Evolutionary conservation across 345 rosid genomes (phyloP).

Genomic region (Gossypium longicalyx): DNA sequence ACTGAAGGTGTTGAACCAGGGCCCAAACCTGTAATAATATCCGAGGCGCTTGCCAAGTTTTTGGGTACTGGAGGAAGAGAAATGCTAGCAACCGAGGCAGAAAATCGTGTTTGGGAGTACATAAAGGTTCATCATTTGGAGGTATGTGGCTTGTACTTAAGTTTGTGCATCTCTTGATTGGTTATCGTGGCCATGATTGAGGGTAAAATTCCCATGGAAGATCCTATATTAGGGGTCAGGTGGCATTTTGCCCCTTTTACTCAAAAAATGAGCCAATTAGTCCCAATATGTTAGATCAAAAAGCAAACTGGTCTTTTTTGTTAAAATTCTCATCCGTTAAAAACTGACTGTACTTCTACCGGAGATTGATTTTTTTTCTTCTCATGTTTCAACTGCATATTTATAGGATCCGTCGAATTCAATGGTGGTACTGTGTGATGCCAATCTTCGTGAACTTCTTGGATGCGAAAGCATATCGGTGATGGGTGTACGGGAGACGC

Average conservation of each 20-base stretch:
- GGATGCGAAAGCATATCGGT: conserved; percentile 88
- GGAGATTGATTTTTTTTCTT: conserved; percentile 10
- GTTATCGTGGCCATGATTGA: too few relatives aligned
- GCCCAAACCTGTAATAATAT: conserved; percentile 43
- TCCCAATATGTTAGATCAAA: too few relatives aligned
- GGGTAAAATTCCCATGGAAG: too few relatives aligned
- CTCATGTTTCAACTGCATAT: too few relatives aligned
- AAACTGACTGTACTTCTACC: too few relatives aligned
- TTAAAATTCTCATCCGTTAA: background rate
- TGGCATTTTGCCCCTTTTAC: too few relatives aligned
- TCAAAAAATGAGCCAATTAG: too few relatives aligned
- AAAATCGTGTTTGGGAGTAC: conserved; percentile 69
- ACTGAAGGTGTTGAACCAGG: conserved; percentile 42
- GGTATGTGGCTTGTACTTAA: conserved; percentile 35
- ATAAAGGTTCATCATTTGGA: conserved; percentile 62
- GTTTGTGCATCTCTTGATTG: background rate
- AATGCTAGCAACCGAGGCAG: conserved; percentile 58
- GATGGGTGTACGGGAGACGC: conserved; percentile 64
- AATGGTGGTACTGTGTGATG: conserved; percentile 77
- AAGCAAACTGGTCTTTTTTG: background rate
- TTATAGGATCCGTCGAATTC: conserved; percentile 67
- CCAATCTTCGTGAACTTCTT: conserved; percentile 70
- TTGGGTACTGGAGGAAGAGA: conserved; percentile 62
- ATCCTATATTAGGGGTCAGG: too few relatives aligned
- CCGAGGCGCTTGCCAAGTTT: conserved; percentile 81